A percentile compares a stretch with the other conserved stretches of the same genome.
These are phyloP conservation scores for Alectoria sarmentosa DNA, from an alignment of 495 filamentous ascomycete species.

Conservation along the genomic window DNA sequence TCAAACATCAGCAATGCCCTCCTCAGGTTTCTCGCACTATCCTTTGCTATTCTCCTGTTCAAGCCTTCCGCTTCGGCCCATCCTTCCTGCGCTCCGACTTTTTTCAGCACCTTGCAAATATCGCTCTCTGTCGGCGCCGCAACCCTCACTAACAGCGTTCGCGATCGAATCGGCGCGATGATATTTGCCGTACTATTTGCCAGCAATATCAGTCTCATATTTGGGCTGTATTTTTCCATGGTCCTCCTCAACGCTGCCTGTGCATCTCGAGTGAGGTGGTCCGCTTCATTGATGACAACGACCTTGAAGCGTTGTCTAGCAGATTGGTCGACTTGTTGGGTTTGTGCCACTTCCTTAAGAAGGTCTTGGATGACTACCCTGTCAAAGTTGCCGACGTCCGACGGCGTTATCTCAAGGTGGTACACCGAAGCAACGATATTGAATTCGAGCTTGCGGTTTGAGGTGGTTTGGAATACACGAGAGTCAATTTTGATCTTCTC, in stretches of 20 bases:
- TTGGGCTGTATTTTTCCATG: constrained; percentile 99
- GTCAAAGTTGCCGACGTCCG: constrained; percentile 95
- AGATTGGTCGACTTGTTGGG: constrained; percentile 87
- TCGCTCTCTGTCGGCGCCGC: constrained; percentile 80
- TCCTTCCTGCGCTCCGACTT: constrained; percentile 68
- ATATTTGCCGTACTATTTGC: constrained; percentile 96
- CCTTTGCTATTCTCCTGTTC: constrained; percentile 77
- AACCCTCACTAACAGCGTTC: constrained; percentile 85
- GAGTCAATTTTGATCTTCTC: constrained; percentile 98
- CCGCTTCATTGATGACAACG: constrained; percentile 98
- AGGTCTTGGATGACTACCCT: constrained; percentile 92
- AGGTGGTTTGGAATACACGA: constrained; percentile 88
- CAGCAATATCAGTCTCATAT: constrained; percentile 80
- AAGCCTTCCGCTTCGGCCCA: constrained; percentile 63
- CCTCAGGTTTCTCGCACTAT: constrained; percentile 86
- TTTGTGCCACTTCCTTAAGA: constrained; percentile 96
- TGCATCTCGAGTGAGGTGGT: constrained; percentile 87
- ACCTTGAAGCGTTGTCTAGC: constrained; percentile 95
- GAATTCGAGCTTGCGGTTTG: constrained; percentile 96
- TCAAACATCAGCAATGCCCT: constrained; percentile 92
- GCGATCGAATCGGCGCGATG: constrained; percentile 87
- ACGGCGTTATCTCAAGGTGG: constrained; percentile 96
- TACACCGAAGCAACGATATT: constrained; percentile 95
- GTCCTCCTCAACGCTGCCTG: constrained; percentile 91
- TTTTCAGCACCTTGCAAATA: constrained; percentile 69